Percentiles rank a stretch among this genome's conserved stretches.
These are phyloP conservation scores for Grosmannia penicillata DNA, from an alignment of 2,329 filamentous ascomycete genomes.

Conservation along the genomic window DNA sequence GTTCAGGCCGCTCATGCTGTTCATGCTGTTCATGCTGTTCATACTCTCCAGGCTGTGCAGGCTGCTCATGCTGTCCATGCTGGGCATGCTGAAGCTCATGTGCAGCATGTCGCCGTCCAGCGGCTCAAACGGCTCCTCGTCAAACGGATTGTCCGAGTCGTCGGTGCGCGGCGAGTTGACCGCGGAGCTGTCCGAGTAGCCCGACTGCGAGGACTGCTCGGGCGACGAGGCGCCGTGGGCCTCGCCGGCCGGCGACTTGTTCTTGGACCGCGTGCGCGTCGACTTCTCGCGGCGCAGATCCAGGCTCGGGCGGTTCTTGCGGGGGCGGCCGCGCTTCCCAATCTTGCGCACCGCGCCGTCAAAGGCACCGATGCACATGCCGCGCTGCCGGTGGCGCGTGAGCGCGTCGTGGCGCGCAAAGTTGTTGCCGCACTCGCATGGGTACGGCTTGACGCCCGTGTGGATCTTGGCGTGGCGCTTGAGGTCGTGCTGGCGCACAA, in stretches of 20 bases:
- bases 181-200: conserved; percentile 40
- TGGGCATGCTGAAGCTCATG: conserved; percentile 1
- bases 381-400: conserved; percentile 83
- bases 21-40: neutral
- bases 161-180: conserved; percentile 35
- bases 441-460: conserved; percentile 87
- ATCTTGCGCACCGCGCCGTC: conserved; percentile 54
- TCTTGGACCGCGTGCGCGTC: conserved; percentile 38
- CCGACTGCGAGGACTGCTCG: conserved; percentile 34
- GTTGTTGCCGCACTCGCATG: conserved; percentile 84
- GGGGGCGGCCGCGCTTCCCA: conserved; percentile 47
- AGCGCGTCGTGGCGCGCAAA: conserved; percentile 93
- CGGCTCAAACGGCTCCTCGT: conserved; percentile 19
- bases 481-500: conserved; percentile 91
- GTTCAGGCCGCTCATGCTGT: neutral
- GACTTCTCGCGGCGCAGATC: conserved; percentile 43
- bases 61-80: neutral
- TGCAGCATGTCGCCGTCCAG: conserved; percentile 26
- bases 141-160: conserved; percentile 25
- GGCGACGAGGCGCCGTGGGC: conserved; percentile 25
- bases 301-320: conserved; percentile 44
- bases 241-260: conserved; percentile 24
- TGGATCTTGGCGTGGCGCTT: conserved; percentile 98
- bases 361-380: conserved; percentile 92
- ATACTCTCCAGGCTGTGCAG: neutral